Percentiles rank a stretch among this genome's conserved stretches.
phyloP scores from a whole-genome alignment of 2,329 filamentous ascomycete genomes.

The Epichloe sibirici region DNA sequence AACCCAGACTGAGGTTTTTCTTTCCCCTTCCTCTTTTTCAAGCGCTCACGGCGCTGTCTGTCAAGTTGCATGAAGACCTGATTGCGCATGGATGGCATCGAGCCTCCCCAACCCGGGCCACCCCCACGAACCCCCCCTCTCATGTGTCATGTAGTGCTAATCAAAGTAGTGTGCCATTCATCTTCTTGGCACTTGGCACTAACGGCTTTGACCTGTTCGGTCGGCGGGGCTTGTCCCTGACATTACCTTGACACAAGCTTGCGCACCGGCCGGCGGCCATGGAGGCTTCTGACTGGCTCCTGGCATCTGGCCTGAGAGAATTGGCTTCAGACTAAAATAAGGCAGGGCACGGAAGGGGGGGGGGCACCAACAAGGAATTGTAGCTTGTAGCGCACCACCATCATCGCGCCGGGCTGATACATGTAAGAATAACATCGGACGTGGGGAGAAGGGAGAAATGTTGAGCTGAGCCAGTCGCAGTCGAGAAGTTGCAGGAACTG shows the following conservation, averaged over 20 bases:
- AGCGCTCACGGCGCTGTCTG: no score
- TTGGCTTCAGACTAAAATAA: slow-evolving; percentile 1
- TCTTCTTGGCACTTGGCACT: neutral
- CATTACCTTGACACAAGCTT: neutral
- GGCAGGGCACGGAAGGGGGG: neutral
- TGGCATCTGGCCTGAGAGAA: neutral
- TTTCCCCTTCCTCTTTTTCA: no score
- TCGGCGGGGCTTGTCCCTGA: neutral
- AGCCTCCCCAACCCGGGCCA: no score
- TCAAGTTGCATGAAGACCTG: no score
- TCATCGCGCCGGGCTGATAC: neutral
- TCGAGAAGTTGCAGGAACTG: no score
- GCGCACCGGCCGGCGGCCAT: neutral
- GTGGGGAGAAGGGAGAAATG: no score
- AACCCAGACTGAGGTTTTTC: no score
- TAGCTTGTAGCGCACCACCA: neutral
- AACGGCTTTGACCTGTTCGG: neutral
- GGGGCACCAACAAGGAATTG: neutral
- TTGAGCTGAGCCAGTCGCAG: no score
- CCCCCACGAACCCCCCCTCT: neutral
- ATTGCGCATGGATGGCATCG: no score
- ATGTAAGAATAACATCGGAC: neutral
- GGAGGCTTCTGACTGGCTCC: neutral
- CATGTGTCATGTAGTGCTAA: neutral
- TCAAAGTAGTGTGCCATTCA: neutral